These are phyloP conservation scores for Mortierella sp. DNA, from an alignment of 371 early-diverging fungal genomes.

Conservation along the genomic window DNA sequence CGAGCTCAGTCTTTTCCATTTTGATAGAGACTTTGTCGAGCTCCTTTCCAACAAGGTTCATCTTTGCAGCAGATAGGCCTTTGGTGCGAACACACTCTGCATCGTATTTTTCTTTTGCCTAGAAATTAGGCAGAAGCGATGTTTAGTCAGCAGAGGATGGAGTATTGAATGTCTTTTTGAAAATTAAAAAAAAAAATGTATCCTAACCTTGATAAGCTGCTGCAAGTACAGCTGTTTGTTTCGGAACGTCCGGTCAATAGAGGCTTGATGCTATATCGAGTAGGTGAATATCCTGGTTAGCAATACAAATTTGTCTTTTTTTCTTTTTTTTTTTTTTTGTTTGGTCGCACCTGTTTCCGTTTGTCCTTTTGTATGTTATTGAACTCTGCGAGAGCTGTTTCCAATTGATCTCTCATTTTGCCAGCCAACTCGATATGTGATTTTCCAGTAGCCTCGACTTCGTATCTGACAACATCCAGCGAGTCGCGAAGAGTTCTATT, in stretches of 20 bases:
- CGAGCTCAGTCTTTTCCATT: constrained; percentile 52
- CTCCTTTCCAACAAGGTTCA: constrained; percentile 52
- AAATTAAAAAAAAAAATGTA: neutral
- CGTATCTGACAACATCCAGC: constrained; percentile 78
- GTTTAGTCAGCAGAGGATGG: no score
- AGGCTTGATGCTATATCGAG: constrained; percentile 56
- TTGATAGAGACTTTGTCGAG: constrained; percentile 48
- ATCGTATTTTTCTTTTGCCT: constrained; percentile 81
- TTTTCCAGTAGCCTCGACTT: constrained; percentile 83
- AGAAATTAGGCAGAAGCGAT: neutral
- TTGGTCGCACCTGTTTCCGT: constrained; percentile 68
- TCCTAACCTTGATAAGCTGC: constrained; percentile 59
- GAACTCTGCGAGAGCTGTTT: constrained; percentile 80
- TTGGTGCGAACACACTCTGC: constrained; percentile 61
- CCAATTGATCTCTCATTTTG: constrained; percentile 83
- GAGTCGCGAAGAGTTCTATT: constrained; percentile 74
- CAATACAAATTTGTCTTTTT: neutral
- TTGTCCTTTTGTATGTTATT: constrained; percentile 83
- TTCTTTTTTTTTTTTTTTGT: neutral
- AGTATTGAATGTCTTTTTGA: neutral
- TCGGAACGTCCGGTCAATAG: constrained; percentile 67
- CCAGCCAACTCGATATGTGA: constrained; percentile 83
- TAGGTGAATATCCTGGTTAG: neutral
- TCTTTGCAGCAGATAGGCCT: constrained; percentile 37
- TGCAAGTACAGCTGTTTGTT: constrained; percentile 64